phyloP scores from a whole-genome alignment of 2,329 filamentous ascomycete species.

The Colletotrichum falcatum region DNA sequence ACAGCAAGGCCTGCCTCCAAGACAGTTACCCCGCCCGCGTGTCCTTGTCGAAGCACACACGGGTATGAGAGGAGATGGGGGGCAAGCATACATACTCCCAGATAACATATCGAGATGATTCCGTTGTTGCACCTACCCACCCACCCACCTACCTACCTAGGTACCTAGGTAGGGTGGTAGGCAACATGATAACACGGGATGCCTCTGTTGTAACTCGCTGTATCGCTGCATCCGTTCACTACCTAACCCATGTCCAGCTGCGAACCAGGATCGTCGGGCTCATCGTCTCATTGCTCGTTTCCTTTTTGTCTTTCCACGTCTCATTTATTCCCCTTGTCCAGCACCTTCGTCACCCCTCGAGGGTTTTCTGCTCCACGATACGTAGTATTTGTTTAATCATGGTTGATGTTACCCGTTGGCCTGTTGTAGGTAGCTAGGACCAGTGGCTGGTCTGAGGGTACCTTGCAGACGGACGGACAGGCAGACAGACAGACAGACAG shows the following conservation, averaged over 20 bases:
- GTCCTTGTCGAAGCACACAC: not conserved
- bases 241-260: not conserved
- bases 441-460: not conserved
- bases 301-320: not conserved
- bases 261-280: conserved; percentile 15
- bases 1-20: not conserved
- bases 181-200: not conserved
- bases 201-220: conserved; percentile 1
- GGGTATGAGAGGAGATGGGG: not conserved
- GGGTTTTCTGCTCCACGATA: not conserved
- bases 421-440: not conserved
- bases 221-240: not conserved
- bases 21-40: not conserved
- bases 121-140: too few species aligned
- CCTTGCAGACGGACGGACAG: not conserved
- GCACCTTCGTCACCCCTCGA: not conserved
- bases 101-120: too few species aligned
- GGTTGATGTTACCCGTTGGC: not conserved
- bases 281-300: not conserved
- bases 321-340: not conserved
- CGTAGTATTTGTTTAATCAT: not conserved
- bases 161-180: not conserved
- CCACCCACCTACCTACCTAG: too few species aligned
- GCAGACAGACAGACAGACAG: not conserved
- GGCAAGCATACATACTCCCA: not conserved